Conservation (phyloP, 2,329 filamentous ascomycete species). For the Penicillium expansum region DNA sequence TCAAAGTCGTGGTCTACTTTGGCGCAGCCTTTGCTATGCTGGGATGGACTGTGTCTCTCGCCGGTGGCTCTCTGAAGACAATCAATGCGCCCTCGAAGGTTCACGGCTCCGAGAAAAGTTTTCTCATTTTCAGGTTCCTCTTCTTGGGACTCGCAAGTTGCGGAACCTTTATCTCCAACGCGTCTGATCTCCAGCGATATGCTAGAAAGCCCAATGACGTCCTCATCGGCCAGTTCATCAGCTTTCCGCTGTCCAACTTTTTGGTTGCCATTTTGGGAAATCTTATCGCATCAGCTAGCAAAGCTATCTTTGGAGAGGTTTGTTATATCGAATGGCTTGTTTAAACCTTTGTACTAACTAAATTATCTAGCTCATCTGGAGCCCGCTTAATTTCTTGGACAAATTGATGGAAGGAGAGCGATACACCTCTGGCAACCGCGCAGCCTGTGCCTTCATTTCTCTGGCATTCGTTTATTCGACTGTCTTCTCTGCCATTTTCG, state of each 20-base stretch:
- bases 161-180: constrained; percentile 35
- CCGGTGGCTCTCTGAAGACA: constrained; percentile 29
- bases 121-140: constrained; percentile 41
- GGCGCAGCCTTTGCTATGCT: constrained; percentile 42
- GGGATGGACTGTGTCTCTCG: constrained; percentile 37
- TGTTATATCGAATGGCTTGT: background rate
- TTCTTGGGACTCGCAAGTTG: constrained; percentile 30
- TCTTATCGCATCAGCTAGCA: constrained; percentile 35
- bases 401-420: constrained; percentile 33
- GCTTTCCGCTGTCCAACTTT: constrained; percentile 43
- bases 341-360: background rate
- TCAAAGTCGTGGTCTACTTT: constrained; percentile 40
- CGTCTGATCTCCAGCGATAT: constrained; percentile 48
- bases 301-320: constrained; percentile 32
- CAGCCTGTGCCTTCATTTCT: constrained; percentile 44
- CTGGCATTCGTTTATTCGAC: constrained; percentile 44
- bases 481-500: constrained; percentile 47
- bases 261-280: constrained; percentile 43
- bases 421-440: constrained; percentile 37
- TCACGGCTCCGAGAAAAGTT: constrained; percentile 34
- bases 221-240: constrained; percentile 42
- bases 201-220: constrained; percentile 42
- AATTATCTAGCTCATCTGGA: constrained; percentile 32
- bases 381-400: constrained; percentile 38
- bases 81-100: constrained; percentile 30